Evolutionary conservation across 2,329 filamentous ascomycete genomes (phyloP).

Genomic region (Proliferodiscus dingleyae): DNA sequence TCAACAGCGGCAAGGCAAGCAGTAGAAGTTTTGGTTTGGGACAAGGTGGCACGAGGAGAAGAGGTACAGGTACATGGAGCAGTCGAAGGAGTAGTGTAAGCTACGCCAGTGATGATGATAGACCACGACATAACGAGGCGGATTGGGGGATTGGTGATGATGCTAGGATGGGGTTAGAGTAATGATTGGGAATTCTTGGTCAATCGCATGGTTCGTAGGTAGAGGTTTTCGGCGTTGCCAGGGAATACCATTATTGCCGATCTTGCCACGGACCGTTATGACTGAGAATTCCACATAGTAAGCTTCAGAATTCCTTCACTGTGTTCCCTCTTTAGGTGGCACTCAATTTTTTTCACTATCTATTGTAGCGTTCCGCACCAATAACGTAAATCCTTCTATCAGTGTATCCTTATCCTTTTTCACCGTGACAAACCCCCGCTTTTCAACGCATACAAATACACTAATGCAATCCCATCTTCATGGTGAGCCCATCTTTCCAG

Average conservation of each 20-base stretch:
- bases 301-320: background rate
- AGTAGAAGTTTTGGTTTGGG: constrained; percentile 15
- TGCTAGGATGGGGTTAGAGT: constrained; percentile 77
- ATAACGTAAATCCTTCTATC: background rate
- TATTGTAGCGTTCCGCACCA: no score
- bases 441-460: background rate
- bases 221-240: background rate
- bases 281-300: background rate
- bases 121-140: constrained; percentile 48
- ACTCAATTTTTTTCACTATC: constrained; percentile 10
- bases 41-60: constrained; percentile 19
- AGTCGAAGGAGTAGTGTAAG: constrained; percentile 18
- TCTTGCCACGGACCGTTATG: no score
- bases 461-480: background rate
- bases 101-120: constrained; percentile 27
- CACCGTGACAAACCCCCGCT: background rate
- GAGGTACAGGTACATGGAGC: constrained; percentile 15
- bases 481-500: constrained; percentile 14
- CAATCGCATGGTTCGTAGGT: background rate
- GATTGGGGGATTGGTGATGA: constrained; percentile 82
- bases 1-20: constrained; percentile 16
- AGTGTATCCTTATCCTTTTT: background rate
- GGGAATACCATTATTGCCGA: no score
- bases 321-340: no score
- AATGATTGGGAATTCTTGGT: background rate